Base-by-base conservation (phyloP, 2,329 filamentous ascomycete genomes). In the Colletotrichum sublineola region DNA sequence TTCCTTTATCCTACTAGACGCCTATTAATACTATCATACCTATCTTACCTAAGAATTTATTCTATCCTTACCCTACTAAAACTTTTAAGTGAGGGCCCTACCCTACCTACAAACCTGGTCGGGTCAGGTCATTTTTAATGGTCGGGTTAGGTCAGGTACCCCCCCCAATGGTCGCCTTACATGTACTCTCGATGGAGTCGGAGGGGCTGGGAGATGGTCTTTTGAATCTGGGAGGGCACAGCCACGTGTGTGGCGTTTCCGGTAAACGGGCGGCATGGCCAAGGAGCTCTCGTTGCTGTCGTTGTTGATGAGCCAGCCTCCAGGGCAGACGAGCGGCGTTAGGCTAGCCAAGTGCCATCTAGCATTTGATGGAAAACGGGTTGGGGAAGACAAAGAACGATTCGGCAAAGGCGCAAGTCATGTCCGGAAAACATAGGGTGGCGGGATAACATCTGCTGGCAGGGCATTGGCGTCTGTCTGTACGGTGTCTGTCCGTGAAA, bases 221-320 rank as follows among this genome's bases (percentile, higher is more conserved):
- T 18, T 29, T 42, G 42, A 8, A 46, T 46, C 42, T 62, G 42
- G 31, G 60, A 50, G 60, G 44, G 60, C 60, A 62, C 44, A 62
- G 60, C 60, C 44, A 50, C 53, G 46, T 20, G n/a, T n/a, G 61
- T 63, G 61, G 61, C 61, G 61, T 24, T 53, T 63, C 18, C 42
- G 48, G 61, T 31, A 31, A 38, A 63, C 61, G 48, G 46, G 36
- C 2, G 24, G 20, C n/a, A 20, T 20, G 12, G 36, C 38, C 12
- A 29, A 42, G 36, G 36, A 63, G 46, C 61, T 40, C 38, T 40
- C 38, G 38, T 40, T 40, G 38, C 40, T 15, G 12, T 24, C 24
- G 24, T 24, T 24, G 24, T 24, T 24, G 24, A 24, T 24, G 24
- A 24, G 24, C 24, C 24, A 24, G 24, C 24, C 24, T 1, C 24